These are phyloP conservation scores for Testicularia cyperi DNA, from an alignment of 1,284 basidiomycete species.

Conservation along the genomic window DNA sequence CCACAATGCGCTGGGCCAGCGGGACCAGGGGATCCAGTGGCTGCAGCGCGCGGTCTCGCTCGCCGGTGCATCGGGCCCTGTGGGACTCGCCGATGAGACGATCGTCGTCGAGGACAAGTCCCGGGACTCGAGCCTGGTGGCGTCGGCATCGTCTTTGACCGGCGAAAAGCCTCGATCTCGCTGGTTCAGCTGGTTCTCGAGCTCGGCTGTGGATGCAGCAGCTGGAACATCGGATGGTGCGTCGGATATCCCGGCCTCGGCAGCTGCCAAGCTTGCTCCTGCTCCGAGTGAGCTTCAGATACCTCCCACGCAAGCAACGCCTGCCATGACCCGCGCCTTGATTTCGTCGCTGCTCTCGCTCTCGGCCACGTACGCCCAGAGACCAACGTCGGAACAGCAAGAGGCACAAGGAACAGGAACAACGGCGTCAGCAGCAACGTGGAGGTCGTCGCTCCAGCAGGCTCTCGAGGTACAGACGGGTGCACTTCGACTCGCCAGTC, in stretches of 20 bases:
- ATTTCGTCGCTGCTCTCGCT: slow-evolving; percentile 39
- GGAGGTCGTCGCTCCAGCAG: slow-evolving; percentile 12
- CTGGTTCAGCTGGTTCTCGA: neutral
- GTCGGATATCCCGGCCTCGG: neutral
- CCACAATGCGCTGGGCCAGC: slow-evolving; percentile 15
- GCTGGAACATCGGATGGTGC: neutral
- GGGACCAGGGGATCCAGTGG: slow-evolving; percentile 37
- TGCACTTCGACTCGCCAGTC: slow-evolving; percentile 26
- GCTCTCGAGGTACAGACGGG: slow-evolving; percentile 44
- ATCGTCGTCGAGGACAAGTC: neutral
- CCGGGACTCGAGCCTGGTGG: neutral
- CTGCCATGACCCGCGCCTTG: slow-evolving; percentile 34
- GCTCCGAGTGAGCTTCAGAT: too few species aligned
- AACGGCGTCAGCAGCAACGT: neutral
- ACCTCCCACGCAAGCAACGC: too few species aligned
- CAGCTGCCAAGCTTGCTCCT: neutral
- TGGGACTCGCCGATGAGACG: neutral
- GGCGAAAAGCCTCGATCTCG: neutral
- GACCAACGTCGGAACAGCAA: neutral
- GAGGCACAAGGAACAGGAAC: too few species aligned
- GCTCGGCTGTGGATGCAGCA: neutral
- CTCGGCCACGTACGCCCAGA: slow-evolving; percentile 39
- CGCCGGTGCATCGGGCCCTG: slow-evolving; percentile 19
- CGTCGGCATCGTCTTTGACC: neutral
- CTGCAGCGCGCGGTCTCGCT: slow-evolving; percentile 29